Base-by-base conservation (phyloP, 2,329 filamentous ascomycete genomes). In the Albophoma yamanashiensis region DNA sequence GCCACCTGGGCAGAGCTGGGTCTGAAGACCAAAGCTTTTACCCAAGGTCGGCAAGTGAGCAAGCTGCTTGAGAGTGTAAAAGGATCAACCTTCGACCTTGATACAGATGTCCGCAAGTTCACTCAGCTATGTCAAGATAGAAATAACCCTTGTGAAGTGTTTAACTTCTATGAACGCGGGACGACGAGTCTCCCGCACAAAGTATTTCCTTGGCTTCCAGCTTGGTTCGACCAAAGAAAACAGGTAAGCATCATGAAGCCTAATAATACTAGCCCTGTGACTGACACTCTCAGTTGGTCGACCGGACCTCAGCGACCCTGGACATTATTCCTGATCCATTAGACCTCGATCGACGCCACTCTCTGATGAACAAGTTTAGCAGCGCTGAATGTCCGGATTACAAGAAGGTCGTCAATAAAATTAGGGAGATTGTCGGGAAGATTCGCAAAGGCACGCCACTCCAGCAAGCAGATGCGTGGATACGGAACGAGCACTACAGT, bases 401-500 rank as follows among this genome's bases (percentile, higher is more conserved):
- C 7, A 42, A 20, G 15, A 42, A 42, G 40, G 40, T 42, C 40
- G 40, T 17, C 15, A 17, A 42, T 42, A 42, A 42, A 42, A 42
- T 42, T 42, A n/a, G 40, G 40, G 17, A 42, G 40, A 42, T 42
- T 6, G 17, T 42, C 15, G 40, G 40, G 15, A 42, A 42, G 40
- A 42, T 42, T 42, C 40, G 40, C 17, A 5, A 42, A 5, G 40
- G 40, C n/a, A 42, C 40, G n/a, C 40, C 17, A 42, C 43, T 45
- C n/a, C 9, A 45, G 9, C 15, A 60, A 61, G 62, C 61, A 6
- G 61, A 64, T 15, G 42, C n/a, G 1, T 64, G 43, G 47, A 69
- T 73, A 53, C 66, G 61, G 15, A 39, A 66, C 2, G 60, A 67
- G 0, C 56, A 63, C 58, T 72, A 71, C 57, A 12, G 11, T 11